Conservation (phyloP, 1,139 yeast species). For the Lodderomyces pseudojiufengensis region DNA sequence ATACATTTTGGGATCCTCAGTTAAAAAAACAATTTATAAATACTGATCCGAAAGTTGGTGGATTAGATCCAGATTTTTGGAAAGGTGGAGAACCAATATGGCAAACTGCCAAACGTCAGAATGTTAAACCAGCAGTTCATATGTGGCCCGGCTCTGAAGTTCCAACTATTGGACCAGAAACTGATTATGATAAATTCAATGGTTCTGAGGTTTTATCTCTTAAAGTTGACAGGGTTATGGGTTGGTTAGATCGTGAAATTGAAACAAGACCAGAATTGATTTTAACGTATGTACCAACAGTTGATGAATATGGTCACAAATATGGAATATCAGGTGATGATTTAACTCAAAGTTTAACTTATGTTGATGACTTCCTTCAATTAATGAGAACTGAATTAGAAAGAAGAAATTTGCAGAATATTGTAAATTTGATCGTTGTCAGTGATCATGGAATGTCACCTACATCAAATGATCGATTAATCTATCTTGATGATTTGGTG, state of each 20-base stretch:
- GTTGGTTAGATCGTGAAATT: conserved; percentile 62
- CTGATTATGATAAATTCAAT: conserved; percentile 59
- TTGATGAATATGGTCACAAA: conserved; percentile 72
- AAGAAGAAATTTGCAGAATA: conserved; percentile 52
- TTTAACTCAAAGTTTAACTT: conserved; percentile 48
- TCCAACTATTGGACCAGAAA: conserved; percentile 44
- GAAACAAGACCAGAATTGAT: conserved; percentile 67
- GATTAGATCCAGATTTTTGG: conserved; percentile 68
- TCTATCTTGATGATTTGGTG: conserved; percentile 67
- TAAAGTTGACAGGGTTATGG: conserved; percentile 55
- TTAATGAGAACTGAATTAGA: conserved; percentile 45
- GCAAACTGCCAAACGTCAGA: conserved; percentile 69
- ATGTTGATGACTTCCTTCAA: conserved; percentile 65
- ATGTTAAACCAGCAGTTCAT: conserved; percentile 72
- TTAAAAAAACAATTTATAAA: conserved; percentile 57
- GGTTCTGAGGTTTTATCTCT: conserved; percentile 55
- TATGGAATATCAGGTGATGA: conserved; percentile 64
- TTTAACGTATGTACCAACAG: conserved; percentile 76
- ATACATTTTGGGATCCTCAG: conserved; percentile 68
- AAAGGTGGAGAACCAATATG: conserved; percentile 84
- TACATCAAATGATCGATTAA: conserved; percentile 60
- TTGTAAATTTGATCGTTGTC: conserved; percentile 72
- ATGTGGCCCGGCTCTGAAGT: conserved; percentile 98
- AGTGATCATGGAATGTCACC: conserved; percentile 97
- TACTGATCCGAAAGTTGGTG: conserved; percentile 55